Conservation (phyloP, 1,284 basidiomycete genomes). For the Naganishia sp. region DNA sequence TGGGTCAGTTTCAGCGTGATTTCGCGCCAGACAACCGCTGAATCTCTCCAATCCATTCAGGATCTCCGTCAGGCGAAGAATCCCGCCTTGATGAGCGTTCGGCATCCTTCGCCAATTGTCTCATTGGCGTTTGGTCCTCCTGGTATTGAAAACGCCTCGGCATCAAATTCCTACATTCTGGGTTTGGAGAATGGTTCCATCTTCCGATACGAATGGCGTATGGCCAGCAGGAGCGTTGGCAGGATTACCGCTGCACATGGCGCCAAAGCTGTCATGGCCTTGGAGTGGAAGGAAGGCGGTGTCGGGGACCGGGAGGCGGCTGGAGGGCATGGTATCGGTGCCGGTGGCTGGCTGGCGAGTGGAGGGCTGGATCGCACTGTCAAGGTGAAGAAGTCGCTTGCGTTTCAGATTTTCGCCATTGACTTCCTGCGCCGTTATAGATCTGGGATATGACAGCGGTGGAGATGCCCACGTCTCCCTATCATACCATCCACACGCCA, state of each 20-base stretch:
- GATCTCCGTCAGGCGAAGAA: conserved; percentile 70
- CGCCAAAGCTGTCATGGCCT: conserved; percentile 66
- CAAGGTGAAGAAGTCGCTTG: conserved; percentile 59
- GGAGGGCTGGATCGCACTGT: conserved; percentile 78
- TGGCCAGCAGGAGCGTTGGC: conserved; percentile 66
- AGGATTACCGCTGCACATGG: conserved; percentile 76
- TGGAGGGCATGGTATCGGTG: conserved; percentile 35
- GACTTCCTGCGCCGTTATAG: conserved; percentile 50
- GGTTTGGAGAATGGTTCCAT: conserved; percentile 73
- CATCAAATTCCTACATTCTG: conserved; percentile 58
- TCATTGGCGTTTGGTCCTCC: conserved; percentile 72
- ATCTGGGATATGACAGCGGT: conserved; percentile 69
- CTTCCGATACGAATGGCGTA: conserved; percentile 74
- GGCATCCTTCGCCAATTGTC: conserved; percentile 70
- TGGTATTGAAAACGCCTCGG: conserved; percentile 61
- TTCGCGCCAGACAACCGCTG: too few species aligned
- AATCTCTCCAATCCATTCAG: conserved; percentile 52
- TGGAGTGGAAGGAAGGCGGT: conserved; percentile 66
- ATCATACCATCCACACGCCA: conserved; percentile 72
- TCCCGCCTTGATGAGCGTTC: conserved; percentile 66
- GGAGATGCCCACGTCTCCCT: conserved; percentile 63
- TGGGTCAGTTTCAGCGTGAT: conserved; percentile 62
- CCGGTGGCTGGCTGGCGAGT: conserved; percentile 75
- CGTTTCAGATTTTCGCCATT: conserved; percentile 2
- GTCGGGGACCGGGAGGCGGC: conserved; percentile 36